Evolutionary conservation across 208 protist genomes (phyloP).

Genomic region (Acanthamoeba rhysodes): DNA sequence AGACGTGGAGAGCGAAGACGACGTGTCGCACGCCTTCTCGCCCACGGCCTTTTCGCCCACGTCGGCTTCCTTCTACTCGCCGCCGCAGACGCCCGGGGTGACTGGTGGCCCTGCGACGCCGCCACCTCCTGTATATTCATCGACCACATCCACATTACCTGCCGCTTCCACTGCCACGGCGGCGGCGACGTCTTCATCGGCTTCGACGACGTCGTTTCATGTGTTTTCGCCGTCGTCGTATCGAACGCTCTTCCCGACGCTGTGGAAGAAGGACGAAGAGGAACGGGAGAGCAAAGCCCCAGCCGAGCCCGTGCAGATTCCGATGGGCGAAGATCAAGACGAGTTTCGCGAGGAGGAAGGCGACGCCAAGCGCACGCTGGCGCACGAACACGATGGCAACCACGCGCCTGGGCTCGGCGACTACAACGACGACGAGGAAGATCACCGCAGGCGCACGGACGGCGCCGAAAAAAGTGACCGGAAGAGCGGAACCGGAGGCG

Average conservation of each 20-base stretch:
- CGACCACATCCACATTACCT: neutral
- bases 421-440: neutral
- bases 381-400: neutral
- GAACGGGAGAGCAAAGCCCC: neutral
- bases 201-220: neutral
- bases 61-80: neutral
- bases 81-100: neutral
- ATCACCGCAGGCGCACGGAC: neutral
- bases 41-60: constrained; percentile 16
- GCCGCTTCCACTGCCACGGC: neutral
- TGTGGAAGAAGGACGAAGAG: neutral
- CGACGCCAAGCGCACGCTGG: neutral
- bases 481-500: neutral
- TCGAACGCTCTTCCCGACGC: neutral
- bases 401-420: neutral
- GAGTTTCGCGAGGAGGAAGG: neutral
- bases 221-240: neutral
- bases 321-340: neutral
- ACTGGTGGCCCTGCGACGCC: neutral
- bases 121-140: neutral
- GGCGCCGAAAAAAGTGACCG: neutral
- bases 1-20: constrained; percentile 12
- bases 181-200: neutral
- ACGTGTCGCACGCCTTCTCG: constrained; percentile 7
- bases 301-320: neutral